Base-by-base conservation (phyloP, 306 rosid genomes). In the Prinsepia uniflora region DNA sequence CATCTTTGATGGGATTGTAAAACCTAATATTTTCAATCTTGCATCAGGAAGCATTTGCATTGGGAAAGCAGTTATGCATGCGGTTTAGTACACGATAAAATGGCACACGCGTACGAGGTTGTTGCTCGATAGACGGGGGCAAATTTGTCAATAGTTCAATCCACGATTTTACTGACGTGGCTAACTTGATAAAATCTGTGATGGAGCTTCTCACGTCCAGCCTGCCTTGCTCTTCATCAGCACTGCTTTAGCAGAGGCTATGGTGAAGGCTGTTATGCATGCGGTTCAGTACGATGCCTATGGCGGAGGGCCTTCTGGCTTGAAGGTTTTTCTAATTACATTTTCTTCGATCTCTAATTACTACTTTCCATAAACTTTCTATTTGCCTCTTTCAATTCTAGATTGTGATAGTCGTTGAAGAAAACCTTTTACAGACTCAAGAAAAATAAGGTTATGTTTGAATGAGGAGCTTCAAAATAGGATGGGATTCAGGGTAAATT, bases 281-380 rank as follows among this genome's bases (percentile, higher is more conserved):
- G 96, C 87, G 41, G 72, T 92, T 83, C 92, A 74, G 45, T 92
- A 87, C 72, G 41, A 52, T 55, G 13, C 81, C 61, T 89, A 84
- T 42, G 92, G 90, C 22, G 90, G 90, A 59, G 96, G 96, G 34
- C 63, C 89, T 39, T 7, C 86, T 60, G 88, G 46, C 41, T 76
- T 92, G 48, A 76, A 80, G 92, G 94, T 59, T 49, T 18, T 0
- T 44, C 19, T 9, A 15, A 30, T 30, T 3, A 30, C 36, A 30
- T 30, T 30, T 72, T 72, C 11, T 6, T 54, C 59, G 17, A 36
- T 76, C 49, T 65, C 57, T 36, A 39, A 2, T 52, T 45, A 3
- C 6, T 15, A 22, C 47, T 5, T 58, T 9, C 44, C 18, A 17
- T 48, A 5, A 17, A n/a, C 13, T 75, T 74, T 46, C 68, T 18